Percentiles rank a stretch among this genome's conserved stretches.
Evolutionary conservation across 495 filamentous ascomycete species (phyloP).

Genomic region (Penicillium lagena): DNA sequence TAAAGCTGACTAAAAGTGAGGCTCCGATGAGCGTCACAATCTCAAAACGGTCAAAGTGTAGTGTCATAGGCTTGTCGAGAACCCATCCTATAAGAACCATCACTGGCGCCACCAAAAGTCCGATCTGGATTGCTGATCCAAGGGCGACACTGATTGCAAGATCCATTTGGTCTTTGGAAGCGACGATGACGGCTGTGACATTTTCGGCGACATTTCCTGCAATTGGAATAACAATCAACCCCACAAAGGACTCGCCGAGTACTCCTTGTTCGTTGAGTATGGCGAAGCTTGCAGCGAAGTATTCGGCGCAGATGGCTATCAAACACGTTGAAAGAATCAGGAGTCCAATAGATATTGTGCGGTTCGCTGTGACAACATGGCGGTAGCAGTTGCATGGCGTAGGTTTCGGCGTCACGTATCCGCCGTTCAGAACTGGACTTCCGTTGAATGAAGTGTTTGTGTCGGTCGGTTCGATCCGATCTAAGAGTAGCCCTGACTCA

Average conservation of each 20-base stretch:
- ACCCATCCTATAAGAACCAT: conserved; percentile 36
- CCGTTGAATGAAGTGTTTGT: too few relatives aligned
- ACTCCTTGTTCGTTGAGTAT: conserved; percentile 12
- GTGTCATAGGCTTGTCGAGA: conserved; percentile 28
- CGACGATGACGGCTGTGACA: conserved; percentile 12
- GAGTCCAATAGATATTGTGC: too few relatives aligned
- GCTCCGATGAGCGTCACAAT: conserved; percentile 18
- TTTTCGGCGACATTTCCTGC: conserved; percentile 20
- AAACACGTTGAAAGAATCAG: conserved; percentile 18
- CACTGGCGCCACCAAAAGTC: conserved; percentile 34
- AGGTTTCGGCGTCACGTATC: too few relatives aligned
- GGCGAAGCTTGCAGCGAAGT: conserved; percentile 23
- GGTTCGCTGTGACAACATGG: too few relatives aligned
- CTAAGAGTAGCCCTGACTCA: too few relatives aligned
- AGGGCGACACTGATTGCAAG: conserved; percentile 19
- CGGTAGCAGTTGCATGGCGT: too few relatives aligned
- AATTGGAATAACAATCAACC: conserved; percentile 26
- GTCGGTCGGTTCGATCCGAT: too few relatives aligned
- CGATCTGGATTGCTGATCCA: conserved; percentile 22
- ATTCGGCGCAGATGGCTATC: conserved; percentile 24
- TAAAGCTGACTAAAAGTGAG: conserved; percentile 21
- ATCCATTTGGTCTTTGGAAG: conserved; percentile 20
- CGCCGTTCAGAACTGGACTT: too few relatives aligned
- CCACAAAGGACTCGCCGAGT: conserved; percentile 21
- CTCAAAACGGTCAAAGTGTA: conserved; percentile 31